A percentile compares a stretch with the other conserved stretches of the same genome.
These are phyloP conservation scores for Stemphylium lycopersici DNA, from an alignment of 2,329 filamentous ascomycete genomes.

Conservation along the genomic window DNA sequence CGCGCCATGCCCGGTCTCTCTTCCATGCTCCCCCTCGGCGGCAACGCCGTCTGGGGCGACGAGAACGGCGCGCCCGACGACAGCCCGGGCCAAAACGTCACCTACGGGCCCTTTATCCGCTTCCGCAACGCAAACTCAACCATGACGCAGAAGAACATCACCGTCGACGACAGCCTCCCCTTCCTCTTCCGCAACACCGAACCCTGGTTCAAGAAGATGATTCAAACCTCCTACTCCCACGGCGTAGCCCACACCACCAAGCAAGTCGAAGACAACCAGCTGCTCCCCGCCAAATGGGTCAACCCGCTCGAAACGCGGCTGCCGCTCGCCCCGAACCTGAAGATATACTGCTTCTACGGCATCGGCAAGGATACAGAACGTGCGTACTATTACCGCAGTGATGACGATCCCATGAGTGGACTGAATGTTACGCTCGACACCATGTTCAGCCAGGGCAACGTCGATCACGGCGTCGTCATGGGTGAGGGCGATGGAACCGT, in stretches of 20 bases:
- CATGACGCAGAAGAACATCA: constrained; percentile 69
- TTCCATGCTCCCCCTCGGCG: constrained; percentile 94
- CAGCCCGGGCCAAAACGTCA: constrained; percentile 70
- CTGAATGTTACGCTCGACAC: constrained; percentile 68
- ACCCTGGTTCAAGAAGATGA: constrained; percentile 79
- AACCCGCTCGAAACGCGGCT: constrained; percentile 91
- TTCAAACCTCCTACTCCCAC: constrained; percentile 80
- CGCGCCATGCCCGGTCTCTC: constrained; percentile 96
- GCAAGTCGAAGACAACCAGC: constrained; percentile 73
- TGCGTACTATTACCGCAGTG: constrained; percentile 85
- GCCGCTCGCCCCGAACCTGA: constrained; percentile 84
- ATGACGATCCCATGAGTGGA: constrained; percentile 67
- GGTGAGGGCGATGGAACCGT: constrained; percentile 97
- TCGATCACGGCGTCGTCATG: constrained; percentile 90
- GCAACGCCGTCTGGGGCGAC: constrained; percentile 94
- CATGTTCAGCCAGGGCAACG: constrained; percentile 52
- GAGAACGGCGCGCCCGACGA: constrained; percentile 88
- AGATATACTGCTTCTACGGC: constrained; percentile 97
- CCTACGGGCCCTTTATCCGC: constrained; percentile 82
- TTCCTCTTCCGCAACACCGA: constrained; percentile 82
- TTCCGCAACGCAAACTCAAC: constrained; percentile 70
- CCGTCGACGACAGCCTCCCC: constrained; percentile 74
- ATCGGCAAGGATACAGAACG: constrained; percentile 93
- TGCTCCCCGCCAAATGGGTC: constrained; percentile 76
- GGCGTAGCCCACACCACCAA: constrained; percentile 80